Conservation (phyloP, 2,329 filamentous ascomycete species). For the Neonectria hederae region DNA sequence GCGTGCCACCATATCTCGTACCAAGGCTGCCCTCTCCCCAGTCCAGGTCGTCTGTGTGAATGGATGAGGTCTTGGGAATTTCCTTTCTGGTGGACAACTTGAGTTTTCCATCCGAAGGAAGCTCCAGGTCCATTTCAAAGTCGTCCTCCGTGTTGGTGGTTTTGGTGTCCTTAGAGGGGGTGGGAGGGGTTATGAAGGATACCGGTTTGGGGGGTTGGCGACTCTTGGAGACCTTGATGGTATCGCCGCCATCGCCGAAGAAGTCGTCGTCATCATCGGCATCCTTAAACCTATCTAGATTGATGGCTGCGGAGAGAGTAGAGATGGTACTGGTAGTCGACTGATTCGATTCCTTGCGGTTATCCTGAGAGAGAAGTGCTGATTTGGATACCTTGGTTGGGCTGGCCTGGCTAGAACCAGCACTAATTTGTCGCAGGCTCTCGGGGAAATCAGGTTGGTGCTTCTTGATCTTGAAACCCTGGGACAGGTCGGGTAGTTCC, state of each 20-base stretch:
- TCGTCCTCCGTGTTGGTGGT: slow-evolving; percentile 63
- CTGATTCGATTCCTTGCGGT: slow-evolving; percentile 45
- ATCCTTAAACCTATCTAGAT: slow-evolving; percentile 72
- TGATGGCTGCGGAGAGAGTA: slow-evolving; percentile 57
- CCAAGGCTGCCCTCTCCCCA: slow-evolving; percentile 95
- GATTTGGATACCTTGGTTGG: slow-evolving; percentile 55
- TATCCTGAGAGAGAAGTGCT: slow-evolving; percentile 38
- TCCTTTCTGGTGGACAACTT: slow-evolving; percentile 70
- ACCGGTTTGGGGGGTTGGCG: slow-evolving; percentile 61
- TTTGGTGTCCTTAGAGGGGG: slow-evolving; percentile 57
- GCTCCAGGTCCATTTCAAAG: slow-evolving; percentile 77
- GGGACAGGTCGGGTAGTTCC: slow-evolving; percentile 69
- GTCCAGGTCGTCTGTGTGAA: slow-evolving; percentile 80
- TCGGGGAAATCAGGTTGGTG: slow-evolving; percentile 72
- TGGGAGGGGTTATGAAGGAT: slow-evolving; percentile 65
- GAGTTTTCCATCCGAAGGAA: slow-evolving; percentile 73
- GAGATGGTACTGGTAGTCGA: slow-evolving; percentile 49
- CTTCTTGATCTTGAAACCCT: slow-evolving; percentile 71
- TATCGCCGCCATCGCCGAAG: slow-evolving; percentile 70
- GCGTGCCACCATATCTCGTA: slow-evolving; percentile 87
- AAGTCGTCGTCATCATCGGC: slow-evolving; percentile 70
- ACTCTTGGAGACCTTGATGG: slow-evolving; percentile 73
- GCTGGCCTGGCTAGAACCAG: slow-evolving; percentile 61
- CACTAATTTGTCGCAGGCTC: slow-evolving; percentile 72
- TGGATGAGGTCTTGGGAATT: slow-evolving; percentile 69